Base-by-base conservation (phyloP, 2,329 filamentous ascomycete genomes). In the Fusarium chuoi region DNA sequence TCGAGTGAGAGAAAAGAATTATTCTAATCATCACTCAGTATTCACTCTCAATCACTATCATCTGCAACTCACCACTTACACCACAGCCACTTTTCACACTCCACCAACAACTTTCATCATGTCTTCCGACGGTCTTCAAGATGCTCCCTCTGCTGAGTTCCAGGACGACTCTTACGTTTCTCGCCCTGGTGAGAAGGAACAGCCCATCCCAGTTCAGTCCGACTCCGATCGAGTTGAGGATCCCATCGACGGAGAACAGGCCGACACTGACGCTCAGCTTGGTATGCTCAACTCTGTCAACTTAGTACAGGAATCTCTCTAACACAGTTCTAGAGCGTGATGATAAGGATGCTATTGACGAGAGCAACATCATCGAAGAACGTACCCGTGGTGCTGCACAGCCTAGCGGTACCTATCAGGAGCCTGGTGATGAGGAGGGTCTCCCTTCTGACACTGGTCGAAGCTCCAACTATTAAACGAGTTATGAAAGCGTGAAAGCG, bases 351-450 rank as follows among this genome's bases (percentile, higher is more conserved):
- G 75, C 62, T 35, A 72, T 70, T 9, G 70, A 75, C 35, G 42
- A 66, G 54, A 70, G 61, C 28, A 77, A 77, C 49, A 76, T 77
- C 6, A 60, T 77, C 1, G 48, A 77, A 13, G 73, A 73, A 22
- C 60, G 73, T 22, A 77, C 75, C 7, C 61, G 75, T 26, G 62
- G 73, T 14, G 73, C 73, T 30, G 28, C 69, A 1, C 65, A 76
- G 56, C 65, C 73, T n/a, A 35, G 57, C 2, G 71, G 75, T 5
- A 70, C 70, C 7, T 76, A 76, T 33, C 28, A 54, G 33, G 73
- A 76, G 59, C 74, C 74, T 30, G 71, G 74, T 5, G 74, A 76
- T 22, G 65, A 70, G 57, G 74, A 76, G 59, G 74, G 74, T 8
- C 51, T 76, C 2, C 74, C 74, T n/a, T 33, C 67, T 41, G 60